phyloP scores from a whole-genome alignment of 192 early-diverging fungal species.

The Radiomyces spectabilis region DNA sequence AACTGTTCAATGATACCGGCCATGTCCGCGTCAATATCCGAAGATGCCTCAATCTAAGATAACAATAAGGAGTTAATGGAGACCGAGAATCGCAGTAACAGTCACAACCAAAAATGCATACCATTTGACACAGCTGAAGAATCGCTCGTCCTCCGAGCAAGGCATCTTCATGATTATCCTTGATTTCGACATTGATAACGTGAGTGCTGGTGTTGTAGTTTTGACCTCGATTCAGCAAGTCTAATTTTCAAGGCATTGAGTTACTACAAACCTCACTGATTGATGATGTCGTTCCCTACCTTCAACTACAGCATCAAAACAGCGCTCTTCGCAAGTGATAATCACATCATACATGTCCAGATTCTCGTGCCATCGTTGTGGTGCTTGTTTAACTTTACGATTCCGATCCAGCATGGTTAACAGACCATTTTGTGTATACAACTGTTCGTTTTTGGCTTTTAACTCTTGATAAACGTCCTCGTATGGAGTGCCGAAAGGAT shows the following conservation, averaged over 20 bases:
- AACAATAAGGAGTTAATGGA: no score
- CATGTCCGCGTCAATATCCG: slow-evolving; percentile 84
- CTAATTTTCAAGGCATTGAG: slow-evolving; percentile 44
- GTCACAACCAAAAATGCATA: slow-evolving; percentile 7
- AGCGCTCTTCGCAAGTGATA: slow-evolving; percentile 93
- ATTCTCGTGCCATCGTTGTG: slow-evolving; percentile 81
- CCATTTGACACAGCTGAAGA: slow-evolving; percentile 68
- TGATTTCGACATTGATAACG: slow-evolving; percentile 94
- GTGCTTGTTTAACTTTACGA: slow-evolving; percentile 80
- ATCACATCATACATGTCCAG: slow-evolving; percentile 78
- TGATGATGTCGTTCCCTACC: no score
- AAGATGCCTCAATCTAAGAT: slow-evolving; percentile 47
- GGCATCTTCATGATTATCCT: slow-evolving; percentile 90
- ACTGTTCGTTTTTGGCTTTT: slow-evolving; percentile 7
- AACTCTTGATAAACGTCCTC: slow-evolving; percentile 83
- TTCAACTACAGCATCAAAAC: slow-evolving; percentile 90
- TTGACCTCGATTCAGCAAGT: slow-evolving; percentile 66
- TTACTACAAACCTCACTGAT: no score
- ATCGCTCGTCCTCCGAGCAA: slow-evolving; percentile 78
- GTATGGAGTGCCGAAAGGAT: slow-evolving; percentile 90
- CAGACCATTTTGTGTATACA: slow-evolving; percentile 82
- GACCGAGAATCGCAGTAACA: neutral
- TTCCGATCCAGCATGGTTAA: slow-evolving; percentile 93
- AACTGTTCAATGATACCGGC: slow-evolving; percentile 73
- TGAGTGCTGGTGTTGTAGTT: slow-evolving; percentile 67